phyloP scores from a whole-genome alignment of 441 rosid genomes.

The Sinapis alba region DNA sequence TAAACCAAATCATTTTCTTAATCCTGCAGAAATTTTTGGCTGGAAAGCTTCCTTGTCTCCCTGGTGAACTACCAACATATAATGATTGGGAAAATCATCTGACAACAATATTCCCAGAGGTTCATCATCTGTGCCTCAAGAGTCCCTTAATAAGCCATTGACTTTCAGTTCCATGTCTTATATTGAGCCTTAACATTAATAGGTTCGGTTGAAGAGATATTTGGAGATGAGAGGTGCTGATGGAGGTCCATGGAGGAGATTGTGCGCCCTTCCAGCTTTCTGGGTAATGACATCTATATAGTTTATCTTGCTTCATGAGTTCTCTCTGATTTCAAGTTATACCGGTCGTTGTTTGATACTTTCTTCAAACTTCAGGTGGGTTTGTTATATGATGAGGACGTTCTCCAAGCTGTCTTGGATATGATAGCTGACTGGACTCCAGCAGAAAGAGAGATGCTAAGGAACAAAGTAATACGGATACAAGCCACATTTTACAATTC shows the following conservation, averaged over 20 bases:
- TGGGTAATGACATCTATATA: conserved; percentile 64
- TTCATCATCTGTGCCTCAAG: conserved; percentile 18
- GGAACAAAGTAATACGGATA: conserved; percentile 67
- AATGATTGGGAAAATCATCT: conserved; percentile 99
- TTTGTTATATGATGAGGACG: conserved; percentile 73
- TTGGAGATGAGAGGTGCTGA: conserved; percentile 99
- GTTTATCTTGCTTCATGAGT: background rate
- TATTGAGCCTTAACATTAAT: background rate
- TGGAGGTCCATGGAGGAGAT: conserved; percentile 99
- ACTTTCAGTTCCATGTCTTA: conserved; percentile 8
- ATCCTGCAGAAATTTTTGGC: conserved; percentile 85
- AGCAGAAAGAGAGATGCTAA: conserved; percentile 88
- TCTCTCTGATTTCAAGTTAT: background rate
- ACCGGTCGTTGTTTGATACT: conserved; percentile 14
- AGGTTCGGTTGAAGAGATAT: conserved; percentile 96
- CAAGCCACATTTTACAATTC: background rate
- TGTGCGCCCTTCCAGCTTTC: conserved; percentile 96
- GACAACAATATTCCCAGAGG: conserved; percentile 99
- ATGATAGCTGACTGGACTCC: conserved; percentile 91
- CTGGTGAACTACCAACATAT: conserved; percentile 94
- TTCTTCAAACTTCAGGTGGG: conserved; percentile 16
- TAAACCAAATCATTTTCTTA: conserved; percentile 1
- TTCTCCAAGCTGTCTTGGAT: conserved; percentile 78
- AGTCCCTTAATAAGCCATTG: background rate
- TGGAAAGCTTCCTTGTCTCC: conserved; percentile 90